These are phyloP conservation scores for Glebionis coronaria DNA, from an alignment of 129 eudicot genomes.

Conservation along the genomic window DNA sequence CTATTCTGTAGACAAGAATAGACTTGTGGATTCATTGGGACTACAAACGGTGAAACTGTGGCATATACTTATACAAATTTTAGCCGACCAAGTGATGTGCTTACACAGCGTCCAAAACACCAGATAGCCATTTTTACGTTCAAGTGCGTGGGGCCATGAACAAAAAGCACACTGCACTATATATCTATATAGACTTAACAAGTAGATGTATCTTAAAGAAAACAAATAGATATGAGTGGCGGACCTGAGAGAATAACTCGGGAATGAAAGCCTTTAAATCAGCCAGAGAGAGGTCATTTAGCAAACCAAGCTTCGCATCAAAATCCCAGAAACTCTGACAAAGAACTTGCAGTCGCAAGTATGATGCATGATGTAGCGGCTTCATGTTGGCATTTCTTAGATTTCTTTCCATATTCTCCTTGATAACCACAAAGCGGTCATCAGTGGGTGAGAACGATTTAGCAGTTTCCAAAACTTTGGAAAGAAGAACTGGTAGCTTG, in stretches of 20 bases:
- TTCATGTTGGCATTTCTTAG: constrained; percentile 92
- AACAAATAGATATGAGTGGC: constrained; percentile 12
- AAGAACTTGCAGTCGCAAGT: constrained; percentile 80
- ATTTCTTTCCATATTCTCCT: constrained; percentile 83
- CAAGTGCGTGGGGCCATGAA: constrained; percentile 3
- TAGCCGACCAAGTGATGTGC: background rate
- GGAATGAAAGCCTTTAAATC: constrained; percentile 75
- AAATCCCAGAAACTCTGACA: constrained; percentile 87
- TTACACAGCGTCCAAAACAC: background rate
- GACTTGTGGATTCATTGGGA: background rate
- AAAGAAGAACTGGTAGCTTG: constrained; percentile 84
- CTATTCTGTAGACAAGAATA: background rate
- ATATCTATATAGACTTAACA: background rate
- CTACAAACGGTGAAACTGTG: background rate
- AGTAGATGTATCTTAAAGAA: background rate
- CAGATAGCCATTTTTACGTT: background rate
- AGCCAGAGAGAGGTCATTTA: constrained; percentile 52
- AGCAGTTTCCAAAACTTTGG: constrained; percentile 64
- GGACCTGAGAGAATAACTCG: constrained; percentile 78
- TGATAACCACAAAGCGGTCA: constrained; percentile 91
- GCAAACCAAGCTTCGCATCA: constrained; percentile 72
- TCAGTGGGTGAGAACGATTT: constrained; percentile 72
- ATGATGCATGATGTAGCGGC: constrained; percentile 75
- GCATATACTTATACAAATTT: background rate
- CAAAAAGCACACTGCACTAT: background rate